Evolutionary conservation across 1,139 yeast species (phyloP), one percentile per base, ranked within the genome.

Genomic region (Candida buenavistaensis): DNA sequence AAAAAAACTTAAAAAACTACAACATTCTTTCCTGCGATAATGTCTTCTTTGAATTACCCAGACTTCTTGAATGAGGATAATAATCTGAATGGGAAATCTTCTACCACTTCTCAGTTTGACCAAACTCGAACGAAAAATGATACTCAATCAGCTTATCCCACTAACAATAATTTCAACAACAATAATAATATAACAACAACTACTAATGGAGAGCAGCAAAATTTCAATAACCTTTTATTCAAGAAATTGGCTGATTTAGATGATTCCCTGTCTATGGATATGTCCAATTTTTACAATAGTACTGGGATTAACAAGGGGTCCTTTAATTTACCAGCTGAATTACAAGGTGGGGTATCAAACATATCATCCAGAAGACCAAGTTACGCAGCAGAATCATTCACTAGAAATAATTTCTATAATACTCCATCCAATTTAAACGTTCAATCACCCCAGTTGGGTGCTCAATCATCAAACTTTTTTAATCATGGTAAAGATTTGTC

Each of bases 281-380:
- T 33, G 15, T 38, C 32, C 10, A 28, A 26, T 13, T 40, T 33
- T 28, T 38, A 33, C 32, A 22, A 24, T 10, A 25, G 34, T 13
- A 24, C 23, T 22, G 13, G 12, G 19, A 14, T 20, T 13, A 37
- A 35, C 23, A 43, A 40, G 21, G 59, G 56, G 32, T 35, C 55
- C 14, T 78, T 79, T 54, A 67, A 62, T 40, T 60, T 80, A 38
- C 85, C 86, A 0, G 41, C 62, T 6, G 85, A 80, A 46, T 62
- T 80, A 29, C 84, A 78, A 54, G 84, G 85, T 22, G 86, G 86
- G 0, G 64, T 80, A 3, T 78, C 79, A 11, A 77, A 68, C 39
- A 78, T 80, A 27, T 73, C 77, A 17, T 73, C 82, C 7, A 66
- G 86, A 55, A 66, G 86, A 54, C 85, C 85, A 21, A 69, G 79